Conservation (phyloP, 768 basidiomycete genomes). For the Imleria badia region DNA sequence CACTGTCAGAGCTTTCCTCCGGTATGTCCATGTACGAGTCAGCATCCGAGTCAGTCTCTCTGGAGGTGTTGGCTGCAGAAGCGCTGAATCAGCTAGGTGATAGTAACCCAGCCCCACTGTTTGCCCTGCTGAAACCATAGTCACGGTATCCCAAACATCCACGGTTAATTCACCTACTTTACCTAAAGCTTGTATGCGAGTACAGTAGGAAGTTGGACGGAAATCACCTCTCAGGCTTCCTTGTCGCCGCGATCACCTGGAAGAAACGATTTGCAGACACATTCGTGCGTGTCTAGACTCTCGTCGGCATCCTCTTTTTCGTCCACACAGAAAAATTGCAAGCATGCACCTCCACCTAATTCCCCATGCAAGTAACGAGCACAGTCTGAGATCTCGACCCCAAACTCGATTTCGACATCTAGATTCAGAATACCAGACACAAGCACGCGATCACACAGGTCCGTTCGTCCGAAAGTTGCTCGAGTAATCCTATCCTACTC, state of each 20-base stretch:
- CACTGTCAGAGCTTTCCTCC: not conserved
- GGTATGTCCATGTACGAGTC: not conserved
- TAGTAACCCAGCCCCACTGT: not conserved
- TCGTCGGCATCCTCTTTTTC: too few relatives aligned
- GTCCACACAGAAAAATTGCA: conserved; percentile 57
- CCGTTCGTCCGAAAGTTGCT: conserved; percentile 42
- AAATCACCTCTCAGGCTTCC: too few relatives aligned
- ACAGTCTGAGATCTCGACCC: too few relatives aligned
- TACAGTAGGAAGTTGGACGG: too few relatives aligned
- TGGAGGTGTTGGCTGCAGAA: not conserved
- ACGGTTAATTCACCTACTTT: too few relatives aligned
- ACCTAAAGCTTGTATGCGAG: too few relatives aligned
- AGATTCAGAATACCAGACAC: conserved; percentile 36
- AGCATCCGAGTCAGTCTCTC: not conserved
- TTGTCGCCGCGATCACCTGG: too few relatives aligned
- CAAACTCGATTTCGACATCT: conserved; percentile 26
- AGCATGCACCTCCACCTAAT: conserved; percentile 46
- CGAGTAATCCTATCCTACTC: conserved; percentile 31
- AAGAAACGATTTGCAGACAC: too few relatives aligned
- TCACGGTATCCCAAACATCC: too few relatives aligned
- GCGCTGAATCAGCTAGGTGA: not conserved
- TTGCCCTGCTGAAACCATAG: not conserved
- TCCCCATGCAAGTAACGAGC: conserved; percentile 41
- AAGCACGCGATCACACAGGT: conserved; percentile 36
- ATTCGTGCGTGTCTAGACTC: too few relatives aligned